Evolutionary conservation across 257 asterid species (phyloP), one percentile per base, ranked within the genome.

Genomic region (Cynanchum wilfordii): DNA sequence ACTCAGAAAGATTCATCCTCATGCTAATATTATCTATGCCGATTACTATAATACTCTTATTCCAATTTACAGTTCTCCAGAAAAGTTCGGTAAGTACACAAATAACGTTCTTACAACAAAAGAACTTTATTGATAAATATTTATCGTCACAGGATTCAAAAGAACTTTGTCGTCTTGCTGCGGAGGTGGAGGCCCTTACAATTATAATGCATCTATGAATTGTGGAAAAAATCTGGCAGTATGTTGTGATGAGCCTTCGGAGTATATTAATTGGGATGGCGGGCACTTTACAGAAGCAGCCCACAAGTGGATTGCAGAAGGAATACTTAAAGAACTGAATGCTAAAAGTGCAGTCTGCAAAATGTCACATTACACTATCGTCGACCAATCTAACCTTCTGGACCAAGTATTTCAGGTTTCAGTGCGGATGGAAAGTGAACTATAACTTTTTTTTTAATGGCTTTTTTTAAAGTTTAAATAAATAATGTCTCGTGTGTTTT

Each of bases 31-130:
- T 16, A 84, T 86, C 69, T 84, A 84, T 8, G 89, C 82, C 9
- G 90, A 88, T 52, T 80, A 82, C 71, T 86, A 85, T 81, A 83
- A 78, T 49, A 87, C 81, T 9, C 87, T 86, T 2, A 54, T 76
- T 79, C 72, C 22, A 7, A 29, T 86, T 45, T 87, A 78, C 25
- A 75, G 20, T 0, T 64, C 56, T 20, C 82, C 82, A 7, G 1
- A 45, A 15, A 65, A 70, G 66, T 70, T 69, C 29, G 82, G 82
- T 79, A 75, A 9, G 57, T 45, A 22, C 16, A n/a, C n/a, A n/a
- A n/a, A n/a, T n/a, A n/a, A n/a, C n/a, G n/a, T n/a, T n/a, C n/a
- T n/a, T n/a, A n/a, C n/a, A n/a, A n/a, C n/a, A n/a, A n/a, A n/a
- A n/a, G n/a, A n/a, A n/a, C n/a, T n/a, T n/a, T n/a, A n/a, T n/a